Evolutionary conservation across 768 basidiomycete genomes (phyloP).

Genomic region (Mycena rebaudengoi): DNA sequence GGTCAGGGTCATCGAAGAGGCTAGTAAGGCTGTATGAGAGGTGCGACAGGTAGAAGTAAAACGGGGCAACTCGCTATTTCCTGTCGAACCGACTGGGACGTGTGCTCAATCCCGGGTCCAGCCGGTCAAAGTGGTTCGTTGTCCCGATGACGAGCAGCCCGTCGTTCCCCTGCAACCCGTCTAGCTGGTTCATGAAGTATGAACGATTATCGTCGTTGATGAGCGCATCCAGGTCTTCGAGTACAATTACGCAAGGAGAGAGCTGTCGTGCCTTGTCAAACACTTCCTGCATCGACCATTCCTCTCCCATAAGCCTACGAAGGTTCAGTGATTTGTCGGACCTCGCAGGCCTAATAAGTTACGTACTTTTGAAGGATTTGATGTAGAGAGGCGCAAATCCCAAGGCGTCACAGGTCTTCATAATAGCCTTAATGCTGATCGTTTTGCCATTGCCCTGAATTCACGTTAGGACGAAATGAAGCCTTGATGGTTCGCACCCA

Average conservation of each 20-base stretch:
- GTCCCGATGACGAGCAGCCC: constrained; percentile 81
- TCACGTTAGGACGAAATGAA: neutral
- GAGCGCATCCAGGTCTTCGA: constrained; percentile 75
- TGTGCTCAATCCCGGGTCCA: constrained; percentile 79
- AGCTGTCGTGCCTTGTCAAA: constrained; percentile 79
- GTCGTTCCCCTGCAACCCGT: constrained; percentile 82
- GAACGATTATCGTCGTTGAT: constrained; percentile 83
- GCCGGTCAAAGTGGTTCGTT: constrained; percentile 84
- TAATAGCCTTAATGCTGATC: constrained; percentile 82
- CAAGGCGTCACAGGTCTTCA: constrained; percentile 72
- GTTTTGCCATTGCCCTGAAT: constrained; percentile 83
- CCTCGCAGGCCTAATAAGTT: neutral
- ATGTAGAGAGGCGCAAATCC: constrained; percentile 81
- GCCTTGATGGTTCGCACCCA: constrained; percentile 41
- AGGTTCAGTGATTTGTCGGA: no score
- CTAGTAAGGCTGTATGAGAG: constrained; percentile 52
- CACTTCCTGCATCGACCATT: constrained; percentile 69
- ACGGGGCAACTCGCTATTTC: constrained; percentile 68
- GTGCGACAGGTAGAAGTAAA: neutral
- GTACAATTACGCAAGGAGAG: constrained; percentile 70
- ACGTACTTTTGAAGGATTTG: constrained; percentile 77
- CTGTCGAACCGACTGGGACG: constrained; percentile 88
- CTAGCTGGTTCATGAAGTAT: constrained; percentile 89
- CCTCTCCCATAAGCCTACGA: constrained; percentile 67
- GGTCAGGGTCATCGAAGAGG: constrained; percentile 77